phyloP scores from a whole-genome alignment of 352 stramenopile genomes.

The Globisporangium perplexum region DNA sequence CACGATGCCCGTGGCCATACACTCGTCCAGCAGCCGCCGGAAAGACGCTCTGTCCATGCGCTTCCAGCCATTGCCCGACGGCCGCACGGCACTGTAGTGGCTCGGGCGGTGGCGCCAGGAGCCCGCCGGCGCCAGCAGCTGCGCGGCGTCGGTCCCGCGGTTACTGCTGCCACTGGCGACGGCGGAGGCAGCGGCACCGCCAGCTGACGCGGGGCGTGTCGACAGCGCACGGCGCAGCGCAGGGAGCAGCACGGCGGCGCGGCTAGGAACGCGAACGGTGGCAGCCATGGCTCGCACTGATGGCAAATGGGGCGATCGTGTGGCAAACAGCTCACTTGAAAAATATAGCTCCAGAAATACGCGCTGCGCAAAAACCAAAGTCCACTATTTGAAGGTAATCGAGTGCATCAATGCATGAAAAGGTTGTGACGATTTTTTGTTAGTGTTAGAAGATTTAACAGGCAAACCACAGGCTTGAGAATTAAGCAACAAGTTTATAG shows the following conservation, averaged over 20 bases:
- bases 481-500: too few relatives aligned
- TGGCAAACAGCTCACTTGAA: too few relatives aligned
- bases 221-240: background rate
- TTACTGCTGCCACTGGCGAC: conserved; percentile 10
- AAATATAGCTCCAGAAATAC: too few relatives aligned
- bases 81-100: conserved; percentile 16
- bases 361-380: too few relatives aligned
- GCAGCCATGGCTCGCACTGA: too few relatives aligned
- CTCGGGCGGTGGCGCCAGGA: conserved; percentile 17
- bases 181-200: too few relatives aligned
- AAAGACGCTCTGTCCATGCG: conserved; percentile 61
- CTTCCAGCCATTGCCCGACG: conserved; percentile 32
- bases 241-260: background rate
- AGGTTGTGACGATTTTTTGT: too few relatives aligned
- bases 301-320: too few relatives aligned
- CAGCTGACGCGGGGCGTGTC: background rate
- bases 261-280: background rate
- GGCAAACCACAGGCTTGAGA: too few relatives aligned
- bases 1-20: conserved; percentile 45
- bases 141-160: conserved; percentile 13
- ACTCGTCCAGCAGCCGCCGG: conserved; percentile 48
- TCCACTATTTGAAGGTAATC: too few relatives aligned
- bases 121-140: conserved; percentile 1
- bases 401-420: too few relatives aligned
- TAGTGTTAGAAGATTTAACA: too few relatives aligned